phyloP scores from a whole-genome alignment of 2,329 filamentous ascomycete genomes.

The Rutstroemia sydowiana region DNA sequence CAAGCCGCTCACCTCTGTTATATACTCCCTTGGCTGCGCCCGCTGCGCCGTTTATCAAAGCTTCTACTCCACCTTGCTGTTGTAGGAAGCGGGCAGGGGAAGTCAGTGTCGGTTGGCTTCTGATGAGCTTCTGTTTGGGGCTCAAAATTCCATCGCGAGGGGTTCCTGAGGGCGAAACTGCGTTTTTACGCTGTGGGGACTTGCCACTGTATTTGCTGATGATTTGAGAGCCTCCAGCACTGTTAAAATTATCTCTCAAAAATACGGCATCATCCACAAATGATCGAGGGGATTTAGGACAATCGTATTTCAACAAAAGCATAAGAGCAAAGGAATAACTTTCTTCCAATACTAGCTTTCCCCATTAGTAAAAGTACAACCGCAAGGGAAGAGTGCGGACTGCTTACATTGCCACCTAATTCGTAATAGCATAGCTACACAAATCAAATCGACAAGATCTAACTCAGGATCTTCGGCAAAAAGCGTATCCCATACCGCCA shows the following conservation, averaged over 20 bases:
- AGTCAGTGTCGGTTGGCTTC: conserved; percentile 25
- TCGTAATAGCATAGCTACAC: conserved; percentile 84
- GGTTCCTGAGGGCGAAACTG: conserved; percentile 23
- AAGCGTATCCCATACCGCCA: conserved; percentile 83
- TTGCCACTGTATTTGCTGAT: conserved; percentile 65
- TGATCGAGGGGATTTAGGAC: conserved; percentile 60
- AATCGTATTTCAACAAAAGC: conserved; percentile 69
- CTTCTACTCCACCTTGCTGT: conserved; percentile 54
- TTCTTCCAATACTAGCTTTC: conserved; percentile 66
- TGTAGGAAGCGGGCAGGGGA: conserved; percentile 35
- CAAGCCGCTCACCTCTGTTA: conserved; percentile 66
- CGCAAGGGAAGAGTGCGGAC: not conserved
- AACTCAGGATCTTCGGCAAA: conserved; percentile 79
- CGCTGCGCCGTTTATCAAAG: conserved; percentile 67
- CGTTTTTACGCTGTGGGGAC: conserved; percentile 33
- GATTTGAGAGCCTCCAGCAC: conserved; percentile 54
- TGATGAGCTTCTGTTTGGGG: conserved; percentile 18
- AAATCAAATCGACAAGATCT: conserved; percentile 81
- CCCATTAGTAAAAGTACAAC: not conserved
- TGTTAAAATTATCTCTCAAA: conserved; percentile 56
- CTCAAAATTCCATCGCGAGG: conserved; percentile 23
- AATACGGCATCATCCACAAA: conserved; percentile 83
- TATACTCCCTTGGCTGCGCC: conserved; percentile 69
- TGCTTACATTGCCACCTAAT: conserved; percentile 79
- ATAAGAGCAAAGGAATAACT: conserved; percentile 84